These are phyloP conservation scores for Ceratorhiza oryzae-sativae DNA, from an alignment of 1,284 basidiomycete species.

Conservation along the genomic window DNA sequence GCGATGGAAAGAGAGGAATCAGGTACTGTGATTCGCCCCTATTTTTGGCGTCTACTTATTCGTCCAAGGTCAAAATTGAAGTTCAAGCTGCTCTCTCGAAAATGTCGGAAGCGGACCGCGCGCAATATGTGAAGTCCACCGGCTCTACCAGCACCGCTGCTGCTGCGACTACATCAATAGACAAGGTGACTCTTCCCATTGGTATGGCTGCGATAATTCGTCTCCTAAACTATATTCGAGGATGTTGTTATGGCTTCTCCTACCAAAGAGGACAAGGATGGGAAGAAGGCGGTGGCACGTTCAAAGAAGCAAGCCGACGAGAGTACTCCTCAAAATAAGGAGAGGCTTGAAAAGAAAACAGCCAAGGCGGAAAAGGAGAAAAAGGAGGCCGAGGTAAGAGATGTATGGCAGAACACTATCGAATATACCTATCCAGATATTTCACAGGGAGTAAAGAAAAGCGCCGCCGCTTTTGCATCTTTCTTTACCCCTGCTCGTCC, in stretches of 20 bases:
- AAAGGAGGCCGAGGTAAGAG: constrained; percentile 62
- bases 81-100: constrained; percentile 62
- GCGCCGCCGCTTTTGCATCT: constrained; percentile 73
- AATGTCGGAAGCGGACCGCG: constrained; percentile 60
- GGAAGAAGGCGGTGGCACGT: constrained; percentile 21
- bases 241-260: constrained; percentile 33
- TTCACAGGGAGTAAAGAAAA: constrained; percentile 62
- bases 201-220: neutral
- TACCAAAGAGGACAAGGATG: constrained; percentile 22
- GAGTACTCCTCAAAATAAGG: constrained; percentile 71
- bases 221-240: neutral
- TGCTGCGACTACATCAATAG: neutral
- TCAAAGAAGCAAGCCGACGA: constrained; percentile 64
- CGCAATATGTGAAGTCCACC: constrained; percentile 22
- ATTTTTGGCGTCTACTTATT: constrained; percentile 33
- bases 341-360: constrained; percentile 67
- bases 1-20: constrained; percentile 69
- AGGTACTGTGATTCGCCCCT: constrained; percentile 56
- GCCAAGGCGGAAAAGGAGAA: constrained; percentile 71
- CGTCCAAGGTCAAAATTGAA: constrained; percentile 64
- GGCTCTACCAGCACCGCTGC: constrained; percentile 6
- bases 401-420: neutral
- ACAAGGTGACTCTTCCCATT: constrained; percentile 8
- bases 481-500: constrained; percentile 65
- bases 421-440: neutral